A percentile compares a stretch with the other conserved stretches of the same genome.
phyloP scores from a whole-genome alignment of 2,329 filamentous ascomycete species.

The Microcyclospora pomicola region DNA sequence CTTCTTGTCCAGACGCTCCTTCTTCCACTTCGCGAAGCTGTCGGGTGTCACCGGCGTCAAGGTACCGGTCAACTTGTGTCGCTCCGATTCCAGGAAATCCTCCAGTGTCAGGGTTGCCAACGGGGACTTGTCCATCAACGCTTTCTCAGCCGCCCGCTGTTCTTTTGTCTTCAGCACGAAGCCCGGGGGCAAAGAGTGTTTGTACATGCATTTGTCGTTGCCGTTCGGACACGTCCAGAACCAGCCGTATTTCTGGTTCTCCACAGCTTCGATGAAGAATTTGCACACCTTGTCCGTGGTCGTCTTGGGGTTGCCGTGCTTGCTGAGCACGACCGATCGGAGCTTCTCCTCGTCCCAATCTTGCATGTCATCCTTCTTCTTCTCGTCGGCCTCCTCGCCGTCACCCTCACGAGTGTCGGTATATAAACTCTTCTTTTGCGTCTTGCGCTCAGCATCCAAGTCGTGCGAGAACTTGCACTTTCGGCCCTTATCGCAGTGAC shows the following conservation, averaged over 20 bases:
- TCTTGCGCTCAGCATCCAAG: constrained; percentile 74
- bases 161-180: constrained; percentile 98
- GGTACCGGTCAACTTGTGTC: constrained; percentile 83
- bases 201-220: constrained; percentile 97
- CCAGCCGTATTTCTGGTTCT: constrained; percentile 98
- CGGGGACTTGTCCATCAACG: constrained; percentile 87
- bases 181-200: constrained; percentile 83
- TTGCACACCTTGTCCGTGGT: constrained; percentile 99
- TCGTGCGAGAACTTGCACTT: constrained; percentile 99
- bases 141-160: constrained; percentile 89
- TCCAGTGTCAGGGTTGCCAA: constrained; percentile 89
- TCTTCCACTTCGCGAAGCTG: constrained; percentile 92
- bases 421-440: constrained; percentile 84
- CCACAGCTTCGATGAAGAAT: constrained; percentile 90
- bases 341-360: constrained; percentile 98
- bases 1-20: constrained; percentile 88
- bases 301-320: constrained; percentile 93
- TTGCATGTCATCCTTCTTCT: constrained; percentile 84
- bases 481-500: constrained; percentile 85
- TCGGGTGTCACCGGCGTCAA: constrained; percentile 90
- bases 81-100: constrained; percentile 91
- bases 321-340: constrained; percentile 76
- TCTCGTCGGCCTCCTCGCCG: constrained; percentile 53
- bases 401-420: constrained; percentile 65
- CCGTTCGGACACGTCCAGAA: constrained; percentile 98